A percentile compares a stretch with the other conserved stretches of the same genome.
Evolutionary conservation across 306 rosid genomes (phyloP).

Genomic region (Gastrolobium villosum): DNA sequence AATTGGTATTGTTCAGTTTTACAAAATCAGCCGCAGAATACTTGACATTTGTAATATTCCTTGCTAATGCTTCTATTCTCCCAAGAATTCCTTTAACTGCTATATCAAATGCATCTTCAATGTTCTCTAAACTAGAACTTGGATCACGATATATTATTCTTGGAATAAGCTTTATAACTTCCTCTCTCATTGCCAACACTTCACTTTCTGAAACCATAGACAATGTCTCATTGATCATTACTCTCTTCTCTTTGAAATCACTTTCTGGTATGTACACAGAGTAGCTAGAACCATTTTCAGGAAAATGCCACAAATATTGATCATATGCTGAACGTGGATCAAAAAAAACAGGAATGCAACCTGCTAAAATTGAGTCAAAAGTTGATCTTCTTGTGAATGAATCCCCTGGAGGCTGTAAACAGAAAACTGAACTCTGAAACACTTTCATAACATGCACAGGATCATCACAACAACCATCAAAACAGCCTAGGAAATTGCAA

Average conservation of each 20-base stretch:
- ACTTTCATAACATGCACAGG: constrained; percentile 49
- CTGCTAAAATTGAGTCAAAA: constrained; percentile 67
- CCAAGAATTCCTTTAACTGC: constrained; percentile 62
- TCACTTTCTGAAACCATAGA: constrained; percentile 32
- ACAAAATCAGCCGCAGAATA: neutral
- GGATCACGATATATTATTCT: constrained; percentile 59
- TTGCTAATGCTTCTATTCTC: constrained; percentile 53
- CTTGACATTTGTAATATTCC: constrained; percentile 19
- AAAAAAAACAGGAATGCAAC: constrained; percentile 74
- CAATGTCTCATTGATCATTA: constrained; percentile 53
- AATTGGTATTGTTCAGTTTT: neutral
- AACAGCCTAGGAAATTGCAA: constrained; percentile 55
- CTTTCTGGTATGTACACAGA: constrained; percentile 51
- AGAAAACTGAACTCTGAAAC: constrained; percentile 61
- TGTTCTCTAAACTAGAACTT: constrained; percentile 39
- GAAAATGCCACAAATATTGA: constrained; percentile 72
- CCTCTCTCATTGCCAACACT: constrained; percentile 57
- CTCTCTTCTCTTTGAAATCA: constrained; percentile 47
- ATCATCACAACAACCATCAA: constrained; percentile 45
- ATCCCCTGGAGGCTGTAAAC: constrained; percentile 71
- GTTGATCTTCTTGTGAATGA: constrained; percentile 66
- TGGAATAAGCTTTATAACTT: constrained; percentile 63
- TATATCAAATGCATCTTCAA: constrained; percentile 69
- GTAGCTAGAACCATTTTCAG: constrained; percentile 45
- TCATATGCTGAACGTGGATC: constrained; percentile 61